Conservation (phyloP, 768 basidiomycete species). For the Heimioporus sp. region DNA sequence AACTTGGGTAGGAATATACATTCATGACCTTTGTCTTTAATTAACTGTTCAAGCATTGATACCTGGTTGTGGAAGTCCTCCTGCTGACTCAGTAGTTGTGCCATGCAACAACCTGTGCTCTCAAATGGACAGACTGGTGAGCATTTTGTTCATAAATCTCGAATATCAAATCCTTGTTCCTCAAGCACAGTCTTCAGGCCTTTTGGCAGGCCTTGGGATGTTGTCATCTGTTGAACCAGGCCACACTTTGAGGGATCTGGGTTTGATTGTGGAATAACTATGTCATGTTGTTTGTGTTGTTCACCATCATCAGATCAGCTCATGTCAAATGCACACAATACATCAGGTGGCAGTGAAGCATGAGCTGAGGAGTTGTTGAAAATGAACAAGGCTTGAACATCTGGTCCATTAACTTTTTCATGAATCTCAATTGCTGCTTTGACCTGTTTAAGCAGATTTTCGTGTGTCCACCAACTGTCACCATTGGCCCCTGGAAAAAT, state of each 20-base stretch:
- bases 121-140: constrained; percentile 21
- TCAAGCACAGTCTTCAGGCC: constrained; percentile 8
- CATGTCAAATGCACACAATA: constrained; percentile 26
- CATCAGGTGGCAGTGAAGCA: constrained; percentile 13
- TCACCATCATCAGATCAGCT: constrained; percentile 22
- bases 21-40: constrained; percentile 23
- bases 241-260: constrained; percentile 4
- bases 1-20: constrained; percentile 36
- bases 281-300: constrained; percentile 17
- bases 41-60: constrained; percentile 22
- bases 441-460: constrained; percentile 2
- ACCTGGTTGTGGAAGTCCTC: constrained; percentile 26
- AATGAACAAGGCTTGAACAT: constrained; percentile 16
- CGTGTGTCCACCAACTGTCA: constrained; percentile 9
- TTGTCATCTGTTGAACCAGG: constrained; percentile 35
- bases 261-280: constrained; percentile 23
- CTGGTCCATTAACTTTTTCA: constrained; percentile 32
- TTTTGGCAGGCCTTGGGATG: constrained; percentile 23
- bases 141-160: constrained; percentile 33
- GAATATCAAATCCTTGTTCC: constrained; percentile 41
- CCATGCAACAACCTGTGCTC: constrained; percentile 26
- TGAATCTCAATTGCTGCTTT: constrained; percentile 25
- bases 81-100: constrained; percentile 24
- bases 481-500: constrained; percentile 19
- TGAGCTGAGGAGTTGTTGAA: constrained; percentile 11